Evolutionary conservation across 129 eudicot species (phyloP).

Genomic region (Ambrosia artemisiifolia): DNA sequence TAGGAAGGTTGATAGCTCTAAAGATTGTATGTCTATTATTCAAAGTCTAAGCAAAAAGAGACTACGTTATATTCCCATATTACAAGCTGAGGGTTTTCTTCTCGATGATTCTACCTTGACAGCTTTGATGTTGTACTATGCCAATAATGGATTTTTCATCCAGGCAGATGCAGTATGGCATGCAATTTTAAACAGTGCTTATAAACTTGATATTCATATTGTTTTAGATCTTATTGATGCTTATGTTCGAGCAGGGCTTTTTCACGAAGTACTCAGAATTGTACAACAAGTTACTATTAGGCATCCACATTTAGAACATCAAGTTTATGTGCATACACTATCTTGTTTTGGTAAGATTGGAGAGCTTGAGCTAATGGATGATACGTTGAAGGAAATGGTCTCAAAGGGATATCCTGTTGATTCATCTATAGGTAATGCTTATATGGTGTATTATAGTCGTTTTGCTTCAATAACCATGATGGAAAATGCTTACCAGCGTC

Average conservation of each 20-base stretch:
- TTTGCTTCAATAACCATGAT: slow-evolving; percentile 65
- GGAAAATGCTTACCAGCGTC: slow-evolving; percentile 67
- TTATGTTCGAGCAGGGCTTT: slow-evolving; percentile 36
- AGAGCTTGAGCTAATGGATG: slow-evolving; percentile 69
- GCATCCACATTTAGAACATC: slow-evolving; percentile 40
- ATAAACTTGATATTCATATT: slow-evolving; percentile 38
- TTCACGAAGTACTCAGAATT: slow-evolving; percentile 42
- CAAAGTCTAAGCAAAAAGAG: slow-evolving; percentile 26
- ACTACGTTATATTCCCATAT: slow-evolving; percentile 28
- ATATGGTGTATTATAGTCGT: slow-evolving; percentile 61
- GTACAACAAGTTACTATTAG: slow-evolving; percentile 40
- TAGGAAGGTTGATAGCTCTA: slow-evolving; percentile 17
- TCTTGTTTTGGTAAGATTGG: slow-evolving; percentile 69
- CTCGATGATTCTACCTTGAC: slow-evolving; percentile 40
- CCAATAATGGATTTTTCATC: slow-evolving; percentile 43
- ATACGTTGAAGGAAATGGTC: slow-evolving; percentile 56
- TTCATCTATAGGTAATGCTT: slow-evolving; percentile 75
- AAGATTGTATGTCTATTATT: slow-evolving; percentile 19
- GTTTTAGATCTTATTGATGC: slow-evolving; percentile 55
- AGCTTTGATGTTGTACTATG: slow-evolving; percentile 52
- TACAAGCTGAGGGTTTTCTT: slow-evolving; percentile 33
- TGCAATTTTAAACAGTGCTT: slow-evolving; percentile 56
- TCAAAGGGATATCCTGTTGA: slow-evolving; percentile 53
- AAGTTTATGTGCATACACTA: slow-evolving; percentile 42
- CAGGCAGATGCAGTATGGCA: slow-evolving; percentile 58